Evolutionary conservation across 768 basidiomycete genomes (phyloP).

Genomic region (Crassisporium funariophilum): DNA sequence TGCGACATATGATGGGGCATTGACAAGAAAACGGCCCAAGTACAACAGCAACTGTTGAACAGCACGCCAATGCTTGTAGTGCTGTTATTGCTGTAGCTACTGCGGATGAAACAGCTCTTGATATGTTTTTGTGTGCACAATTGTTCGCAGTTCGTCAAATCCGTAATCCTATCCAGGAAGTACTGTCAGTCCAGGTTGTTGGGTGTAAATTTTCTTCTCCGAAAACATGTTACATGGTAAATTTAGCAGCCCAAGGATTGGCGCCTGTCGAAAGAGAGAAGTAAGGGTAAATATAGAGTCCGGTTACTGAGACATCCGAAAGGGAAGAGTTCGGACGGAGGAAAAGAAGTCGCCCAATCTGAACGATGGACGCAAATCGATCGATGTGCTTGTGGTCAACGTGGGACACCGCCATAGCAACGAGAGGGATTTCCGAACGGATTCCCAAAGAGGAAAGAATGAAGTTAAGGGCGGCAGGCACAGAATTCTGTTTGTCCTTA

Average conservation of each 20-base stretch:
- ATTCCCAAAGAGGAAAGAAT: slow-evolving; percentile 27
- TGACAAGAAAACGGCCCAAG: too few relatives aligned
- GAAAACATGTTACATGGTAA: too few relatives aligned
- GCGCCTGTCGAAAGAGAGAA: not conserved
- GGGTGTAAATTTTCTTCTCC: too few relatives aligned
- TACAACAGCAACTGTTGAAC: too few relatives aligned
- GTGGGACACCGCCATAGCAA: slow-evolving; percentile 33
- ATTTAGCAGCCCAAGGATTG: slow-evolving; percentile 3
- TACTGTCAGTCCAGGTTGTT: too few relatives aligned
- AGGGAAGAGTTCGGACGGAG: not conserved
- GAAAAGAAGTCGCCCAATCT: not conserved
- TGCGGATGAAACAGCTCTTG: too few relatives aligned
- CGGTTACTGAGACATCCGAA: slow-evolving; percentile 3
- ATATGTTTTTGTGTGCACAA: too few relatives aligned
- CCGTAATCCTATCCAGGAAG: slow-evolving; percentile 12
- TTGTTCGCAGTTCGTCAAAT: too few relatives aligned
- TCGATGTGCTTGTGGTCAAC: not conserved
- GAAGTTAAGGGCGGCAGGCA: slow-evolving; percentile 22
- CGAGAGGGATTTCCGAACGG: slow-evolving; percentile 23
- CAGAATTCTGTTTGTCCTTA: slow-evolving; percentile 12
- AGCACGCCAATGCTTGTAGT: too few relatives aligned
- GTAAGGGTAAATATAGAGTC: not conserved
- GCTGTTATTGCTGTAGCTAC: too few relatives aligned
- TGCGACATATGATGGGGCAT: too few relatives aligned
- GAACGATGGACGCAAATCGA: not conserved